Percentiles rank a stretch among this genome's conserved stretches.
phyloP scores from a whole-genome alignment of 768 basidiomycete species.

The Boletus pseudopeckii region DNA sequence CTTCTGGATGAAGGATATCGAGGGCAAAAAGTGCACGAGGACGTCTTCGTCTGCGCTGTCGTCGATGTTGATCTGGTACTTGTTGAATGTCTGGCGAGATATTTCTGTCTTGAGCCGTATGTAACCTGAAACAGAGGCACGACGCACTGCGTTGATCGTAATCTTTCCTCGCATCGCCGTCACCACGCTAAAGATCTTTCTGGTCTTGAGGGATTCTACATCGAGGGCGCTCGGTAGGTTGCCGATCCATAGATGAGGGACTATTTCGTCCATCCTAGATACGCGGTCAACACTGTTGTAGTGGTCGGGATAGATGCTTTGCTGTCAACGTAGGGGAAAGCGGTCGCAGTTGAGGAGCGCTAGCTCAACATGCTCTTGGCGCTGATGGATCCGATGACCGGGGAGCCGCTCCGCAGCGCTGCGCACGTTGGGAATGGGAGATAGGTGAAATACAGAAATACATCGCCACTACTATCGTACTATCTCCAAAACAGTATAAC shows the following conservation, averaged over 20 bases:
- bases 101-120: background rate
- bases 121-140: background rate
- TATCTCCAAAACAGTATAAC: background rate
- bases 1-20: constrained; percentile 79
- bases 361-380: background rate
- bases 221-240: constrained; percentile 70
- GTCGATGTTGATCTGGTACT: constrained; percentile 75
- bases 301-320: background rate
- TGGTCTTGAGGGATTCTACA: constrained; percentile 53
- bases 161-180: constrained; percentile 70
- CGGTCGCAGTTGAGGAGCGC: constrained; percentile 2
- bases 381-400: background rate
- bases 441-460: background rate
- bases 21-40: constrained; percentile 70
- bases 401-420: too few relatives aligned
- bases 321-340: background rate
- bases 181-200: constrained; percentile 74
- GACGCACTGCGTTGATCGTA: constrained; percentile 56
- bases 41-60: constrained; percentile 76
- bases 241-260: constrained; percentile 82
- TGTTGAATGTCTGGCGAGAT: constrained; percentile 63
- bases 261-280: constrained; percentile 68
- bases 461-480: background rate
- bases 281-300: background rate
- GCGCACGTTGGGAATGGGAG: background rate